These are phyloP conservation scores for Eucalyptus pauciflora DNA, from an alignment of 345 rosid species.

Conservation along the genomic window DNA sequence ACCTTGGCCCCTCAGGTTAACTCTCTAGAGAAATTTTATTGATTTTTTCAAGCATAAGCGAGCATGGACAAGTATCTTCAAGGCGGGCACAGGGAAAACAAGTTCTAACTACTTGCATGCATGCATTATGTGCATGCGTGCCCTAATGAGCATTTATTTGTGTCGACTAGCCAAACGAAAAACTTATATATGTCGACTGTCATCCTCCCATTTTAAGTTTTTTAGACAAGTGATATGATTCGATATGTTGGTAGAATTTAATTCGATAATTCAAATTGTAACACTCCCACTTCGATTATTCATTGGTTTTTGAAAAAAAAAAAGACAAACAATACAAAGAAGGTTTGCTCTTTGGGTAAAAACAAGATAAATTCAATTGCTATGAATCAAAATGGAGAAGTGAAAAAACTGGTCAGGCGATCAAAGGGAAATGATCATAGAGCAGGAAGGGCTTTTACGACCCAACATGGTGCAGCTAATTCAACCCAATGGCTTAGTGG, in stretches of 20 bases:
- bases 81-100: not conserved
- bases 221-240: not conserved
- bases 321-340: not conserved
- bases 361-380: not conserved
- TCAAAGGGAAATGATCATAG: not conserved
- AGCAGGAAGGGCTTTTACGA: not conserved
- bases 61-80: not conserved
- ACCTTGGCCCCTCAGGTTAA: not conserved
- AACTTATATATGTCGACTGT: not conserved
- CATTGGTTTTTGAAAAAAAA: not conserved
- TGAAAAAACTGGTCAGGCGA: not conserved
- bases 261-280: not conserved
- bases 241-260: not conserved
- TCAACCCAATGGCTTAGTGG: not conserved
- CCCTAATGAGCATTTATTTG: not conserved
- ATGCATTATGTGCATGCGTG: not conserved
- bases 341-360: not conserved
- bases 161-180: not conserved
- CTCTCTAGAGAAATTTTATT: not conserved
- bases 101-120: not conserved
- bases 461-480: not conserved
- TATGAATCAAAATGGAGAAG: not conserved
- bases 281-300: not conserved
- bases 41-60: not conserved
- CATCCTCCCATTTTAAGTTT: accelerated